Evolutionary conservation across 1,139 yeast species (phyloP).

Genomic region (Kurtzmaniella quercitrusa): DNA sequence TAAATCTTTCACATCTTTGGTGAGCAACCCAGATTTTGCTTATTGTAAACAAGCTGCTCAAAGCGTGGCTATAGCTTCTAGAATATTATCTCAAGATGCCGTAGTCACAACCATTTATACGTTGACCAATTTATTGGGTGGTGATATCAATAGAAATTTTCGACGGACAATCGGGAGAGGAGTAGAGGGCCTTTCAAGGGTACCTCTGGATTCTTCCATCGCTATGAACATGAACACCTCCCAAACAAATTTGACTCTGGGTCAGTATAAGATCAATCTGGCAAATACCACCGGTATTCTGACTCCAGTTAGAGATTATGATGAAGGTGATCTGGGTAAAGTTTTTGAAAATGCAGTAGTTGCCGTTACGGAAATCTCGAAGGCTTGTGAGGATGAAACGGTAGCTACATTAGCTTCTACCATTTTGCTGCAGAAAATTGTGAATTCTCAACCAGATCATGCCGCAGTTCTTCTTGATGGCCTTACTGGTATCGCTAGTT

Average conservation of each 20-base stretch:
- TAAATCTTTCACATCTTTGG: constrained; percentile 46
- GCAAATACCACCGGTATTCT: not conserved
- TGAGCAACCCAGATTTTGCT: constrained; percentile 39
- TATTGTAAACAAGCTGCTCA: constrained; percentile 35
- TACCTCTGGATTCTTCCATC: not conserved
- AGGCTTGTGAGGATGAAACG: constrained; percentile 65
- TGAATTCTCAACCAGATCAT: constrained; percentile 33
- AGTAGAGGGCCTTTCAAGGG: not conserved
- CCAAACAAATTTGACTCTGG: not conserved
- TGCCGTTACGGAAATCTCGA: constrained; percentile 69
- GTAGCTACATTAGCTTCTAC: constrained; percentile 81
- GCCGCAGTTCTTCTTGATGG: constrained; percentile 50
- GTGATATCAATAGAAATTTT: constrained; percentile 27
- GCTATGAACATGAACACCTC: not conserved
- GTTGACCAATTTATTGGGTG: constrained; percentile 67
- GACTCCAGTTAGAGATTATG: constrained; percentile 2
- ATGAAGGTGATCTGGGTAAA: constrained; percentile 20
- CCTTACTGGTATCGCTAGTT: constrained; percentile 54
- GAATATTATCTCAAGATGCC: constrained; percentile 65
- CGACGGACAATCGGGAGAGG: not conserved
- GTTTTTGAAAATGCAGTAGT: constrained; percentile 62
- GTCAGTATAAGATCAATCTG: not conserved
- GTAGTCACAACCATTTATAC: constrained; percentile 86
- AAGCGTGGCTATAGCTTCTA: constrained; percentile 43
- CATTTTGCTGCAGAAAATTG: constrained; percentile 77